Evolutionary conservation across 371 early-diverging fungal genomes (phyloP), one percentile per base, ranked within the genome.

Genomic region (Mortierella sp.): DNA sequence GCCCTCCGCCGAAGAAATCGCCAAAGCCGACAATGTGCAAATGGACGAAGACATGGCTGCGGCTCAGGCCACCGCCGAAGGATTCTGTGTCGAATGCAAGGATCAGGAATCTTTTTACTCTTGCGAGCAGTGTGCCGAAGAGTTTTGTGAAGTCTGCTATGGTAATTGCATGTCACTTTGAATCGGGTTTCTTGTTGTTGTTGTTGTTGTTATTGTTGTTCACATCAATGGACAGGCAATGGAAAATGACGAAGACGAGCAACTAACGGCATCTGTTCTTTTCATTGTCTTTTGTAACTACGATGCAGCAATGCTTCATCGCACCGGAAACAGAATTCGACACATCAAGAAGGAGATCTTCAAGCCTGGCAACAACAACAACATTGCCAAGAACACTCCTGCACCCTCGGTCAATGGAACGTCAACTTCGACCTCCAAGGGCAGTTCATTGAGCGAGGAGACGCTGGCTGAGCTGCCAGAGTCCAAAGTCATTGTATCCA

Each of bases 131-230:
- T 97, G 97, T 76, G 89, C 89, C 48, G 97, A 97, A 76, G 92
- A 93, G 70, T 98, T 95, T 90, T 98, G 98, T 86, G 95, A 96
- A 81, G 97, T 98, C 26, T 98, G 99, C 86, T 95, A 89, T 84
- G 92, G 91, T 91, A 91, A 80, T 40, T 2, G 16, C 2, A 0
- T 67, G 28, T 13, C 54, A 50, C n/a, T n/a, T n/a, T 6, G 43
- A 40, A 4, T 40, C 43, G 6, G n/a, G n/a, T n/a, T n/a, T 40
- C 43, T 40, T 6, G 6, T 40, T 40, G 43, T 40, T 40, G 43
- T 16, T 16, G 3, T 50, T 16, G 13, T 50, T 50, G 9, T 50
- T 16, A 13, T 50, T 50, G 50, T 14, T 13, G 16, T 50, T 50
- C 50, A 16, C 50, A 50, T 14, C 16, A 16, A 2, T 50, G 50